Evolutionary conservation across 192 early-diverging fungal genomes (phyloP), one percentile per base, ranked within the genome.

Genomic region (Bifiguratus adelaidae): DNA sequence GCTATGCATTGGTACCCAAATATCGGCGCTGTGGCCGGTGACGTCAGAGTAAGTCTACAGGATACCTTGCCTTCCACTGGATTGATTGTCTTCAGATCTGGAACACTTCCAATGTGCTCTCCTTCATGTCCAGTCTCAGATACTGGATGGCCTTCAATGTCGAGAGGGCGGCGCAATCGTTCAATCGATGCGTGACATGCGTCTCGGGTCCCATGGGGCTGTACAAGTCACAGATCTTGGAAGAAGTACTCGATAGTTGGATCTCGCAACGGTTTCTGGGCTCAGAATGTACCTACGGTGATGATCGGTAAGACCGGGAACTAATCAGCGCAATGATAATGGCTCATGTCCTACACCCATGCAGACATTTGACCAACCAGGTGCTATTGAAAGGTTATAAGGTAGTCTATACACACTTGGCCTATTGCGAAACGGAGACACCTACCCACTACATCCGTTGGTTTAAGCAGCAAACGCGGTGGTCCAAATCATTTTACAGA

Each of bases 81-180:
- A 28, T 52, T 55, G 47, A 56, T 69, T 2, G n/a, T n/a, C n/a
- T n/a, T n/a, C 56, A 73, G 8, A 80, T 80, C 19, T 75, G 67
- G 54, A 80, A 80, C 38, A 61, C 55, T 8, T 65, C 56, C 0
- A 69, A 67, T 7, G 48, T 74, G 40, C 41, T 80, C 33, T 78
- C 78, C 5, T 77, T 78, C 47, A 42, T 80, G 35, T 81, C 78
- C 0, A 72, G 70, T 7, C 49, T 80, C 13, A 72, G 78, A 3
- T 80, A 80, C 46, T 71, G 71, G 73, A 69, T 80, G 52, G 78
- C 78, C 2, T 80, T 80, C 36, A 80, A 80, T 59, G 70, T 80
- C 19, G 78, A 80, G 47, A 61, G 78, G 32, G 73, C 74, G 3
- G 73, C 74, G 0, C 78, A 80, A 24, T 73, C 70, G 6, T 78